phyloP scores from a whole-genome alignment of 1,284 basidiomycete genomes.

The Stereum hirsutum region DNA sequence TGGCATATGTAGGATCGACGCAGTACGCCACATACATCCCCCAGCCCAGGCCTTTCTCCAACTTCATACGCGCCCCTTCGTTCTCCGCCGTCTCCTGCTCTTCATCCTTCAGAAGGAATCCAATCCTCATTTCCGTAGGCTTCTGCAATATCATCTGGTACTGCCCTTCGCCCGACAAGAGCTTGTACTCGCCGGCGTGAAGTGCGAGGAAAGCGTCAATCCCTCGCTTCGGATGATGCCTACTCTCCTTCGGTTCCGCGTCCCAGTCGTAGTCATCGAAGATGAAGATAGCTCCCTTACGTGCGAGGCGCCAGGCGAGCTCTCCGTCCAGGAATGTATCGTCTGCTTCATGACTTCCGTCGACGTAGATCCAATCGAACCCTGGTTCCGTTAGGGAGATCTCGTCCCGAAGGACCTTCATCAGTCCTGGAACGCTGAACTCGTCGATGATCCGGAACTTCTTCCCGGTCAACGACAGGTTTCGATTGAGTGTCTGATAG shows the following conservation, averaged over 20 bases:
- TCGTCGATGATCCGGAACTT: conserved; percentile 34
- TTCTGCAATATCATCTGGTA: conserved; percentile 48
- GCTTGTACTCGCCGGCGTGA: conserved; percentile 37
- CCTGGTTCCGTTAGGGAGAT: conserved; percentile 26
- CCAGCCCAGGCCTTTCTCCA: conserved; percentile 26
- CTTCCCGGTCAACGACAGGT: conserved; percentile 34
- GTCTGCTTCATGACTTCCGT: conserved; percentile 49
- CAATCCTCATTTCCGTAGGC: conserved; percentile 40
- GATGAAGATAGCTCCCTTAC: conserved; percentile 39
- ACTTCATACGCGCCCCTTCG: background rate
- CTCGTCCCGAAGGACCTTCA: conserved; percentile 38
- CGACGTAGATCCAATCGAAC: conserved; percentile 52
- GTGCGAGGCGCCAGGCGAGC: conserved; percentile 45
- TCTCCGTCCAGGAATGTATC: conserved; percentile 54
- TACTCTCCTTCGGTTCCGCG: conserved; percentile 35
- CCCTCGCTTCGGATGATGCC: conserved; percentile 45
- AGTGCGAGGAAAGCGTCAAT: conserved; percentile 45
- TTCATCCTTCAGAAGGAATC: conserved; percentile 30
- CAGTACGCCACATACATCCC: conserved; percentile 39
- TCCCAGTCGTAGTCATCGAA: conserved; percentile 54
- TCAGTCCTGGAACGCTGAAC: conserved; percentile 46
- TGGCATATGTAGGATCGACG: conserved; percentile 34
- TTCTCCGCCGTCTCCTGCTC: conserved; percentile 1
- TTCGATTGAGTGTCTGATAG: conserved; percentile 33
- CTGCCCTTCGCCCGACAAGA: conserved; percentile 25